These are phyloP conservation scores for Fusarium proliferatum DNA, from an alignment of 2,329 filamentous ascomycete genomes.

Conservation along the genomic window DNA sequence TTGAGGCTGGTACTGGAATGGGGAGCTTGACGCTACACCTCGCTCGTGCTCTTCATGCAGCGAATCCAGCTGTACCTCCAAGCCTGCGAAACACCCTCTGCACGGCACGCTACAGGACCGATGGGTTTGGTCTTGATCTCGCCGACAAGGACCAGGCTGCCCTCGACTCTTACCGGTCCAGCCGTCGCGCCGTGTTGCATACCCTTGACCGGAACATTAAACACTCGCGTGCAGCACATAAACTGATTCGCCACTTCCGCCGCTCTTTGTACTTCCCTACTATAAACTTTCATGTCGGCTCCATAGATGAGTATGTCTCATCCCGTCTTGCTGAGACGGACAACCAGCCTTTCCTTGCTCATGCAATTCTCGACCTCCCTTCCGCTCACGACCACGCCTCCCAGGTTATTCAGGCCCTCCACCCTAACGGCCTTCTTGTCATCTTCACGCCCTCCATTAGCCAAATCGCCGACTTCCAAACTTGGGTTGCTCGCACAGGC, in stretches of 20 bases:
- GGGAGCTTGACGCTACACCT: constrained; percentile 81
- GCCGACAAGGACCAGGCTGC: constrained; percentile 45
- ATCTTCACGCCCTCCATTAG: constrained; percentile 83
- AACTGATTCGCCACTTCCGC: constrained; percentile 73
- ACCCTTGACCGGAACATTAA: constrained; percentile 74
- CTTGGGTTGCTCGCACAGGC: constrained; percentile 59
- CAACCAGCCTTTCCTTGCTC: constrained; percentile 72
- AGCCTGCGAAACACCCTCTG: constrained; percentile 51
- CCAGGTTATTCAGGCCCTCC: constrained; percentile 67
- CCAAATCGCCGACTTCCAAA: constrained; percentile 73
- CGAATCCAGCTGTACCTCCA: constrained; percentile 67
- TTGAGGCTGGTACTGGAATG: constrained; percentile 89
- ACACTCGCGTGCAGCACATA: constrained; percentile 72
- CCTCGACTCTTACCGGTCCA: constrained; percentile 58
- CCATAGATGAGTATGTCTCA: constrained; percentile 71
- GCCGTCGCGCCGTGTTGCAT: constrained; percentile 77
- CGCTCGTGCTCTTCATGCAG: constrained; percentile 79
- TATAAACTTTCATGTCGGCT: constrained; percentile 79
- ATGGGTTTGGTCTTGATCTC: constrained; percentile 43
- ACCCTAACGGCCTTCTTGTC: constrained; percentile 71
- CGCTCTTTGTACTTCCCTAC: constrained; percentile 76
- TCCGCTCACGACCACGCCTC: constrained; percentile 62
- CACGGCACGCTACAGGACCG: constrained; percentile 37
- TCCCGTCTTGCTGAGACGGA: constrained; percentile 58
- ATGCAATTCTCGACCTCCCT: constrained; percentile 80